Percentiles rank a stretch among this genome's conserved stretches.
These are phyloP conservation scores for Parmelia sp. DNA, from an alignment of 495 filamentous ascomycete species.

Conservation along the genomic window DNA sequence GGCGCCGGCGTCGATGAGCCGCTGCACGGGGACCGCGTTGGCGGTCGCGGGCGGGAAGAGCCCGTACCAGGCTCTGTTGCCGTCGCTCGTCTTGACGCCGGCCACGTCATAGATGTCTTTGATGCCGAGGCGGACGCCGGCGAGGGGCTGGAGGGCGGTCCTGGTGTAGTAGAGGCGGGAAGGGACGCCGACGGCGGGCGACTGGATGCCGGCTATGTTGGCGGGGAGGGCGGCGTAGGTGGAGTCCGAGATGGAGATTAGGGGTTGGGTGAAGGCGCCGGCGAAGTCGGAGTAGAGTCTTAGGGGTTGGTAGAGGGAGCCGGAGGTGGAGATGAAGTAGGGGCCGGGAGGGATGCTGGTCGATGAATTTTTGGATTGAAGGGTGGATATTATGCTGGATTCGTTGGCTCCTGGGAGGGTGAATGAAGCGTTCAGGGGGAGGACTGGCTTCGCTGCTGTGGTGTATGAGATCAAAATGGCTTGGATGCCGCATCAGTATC, in stretches of 20 bases:
- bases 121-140: conserved; percentile 49
- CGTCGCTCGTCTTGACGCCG: conserved; percentile 48
- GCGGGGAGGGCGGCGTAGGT: conserved; percentile 38
- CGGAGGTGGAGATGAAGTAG: conserved; percentile 40
- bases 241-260: conserved; percentile 23
- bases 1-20: conserved; percentile 54
- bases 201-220: conserved; percentile 31
- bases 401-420: conserved; percentile 7
- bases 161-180: conserved; percentile 49
- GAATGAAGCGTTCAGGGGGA: neutral
- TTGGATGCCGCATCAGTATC: conserved; percentile 2
- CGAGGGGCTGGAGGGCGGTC: conserved; percentile 38
- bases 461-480: conserved; percentile 4
- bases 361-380: neutral
- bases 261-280: conserved; percentile 39
- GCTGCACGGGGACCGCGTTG: conserved; percentile 45
- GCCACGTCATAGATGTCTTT: conserved; percentile 58
- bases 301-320: conserved; percentile 41
- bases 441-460: neutral
- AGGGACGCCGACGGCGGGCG: conserved; percentile 43
- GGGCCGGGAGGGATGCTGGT: conserved; percentile 38
- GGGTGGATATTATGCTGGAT: neutral
- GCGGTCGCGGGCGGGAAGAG: conserved; percentile 42
- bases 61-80: conserved; percentile 50
- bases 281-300: conserved; percentile 43